phyloP scores from a whole-genome alignment of 768 basidiomycete genomes.

The Vararia minispora region DNA sequence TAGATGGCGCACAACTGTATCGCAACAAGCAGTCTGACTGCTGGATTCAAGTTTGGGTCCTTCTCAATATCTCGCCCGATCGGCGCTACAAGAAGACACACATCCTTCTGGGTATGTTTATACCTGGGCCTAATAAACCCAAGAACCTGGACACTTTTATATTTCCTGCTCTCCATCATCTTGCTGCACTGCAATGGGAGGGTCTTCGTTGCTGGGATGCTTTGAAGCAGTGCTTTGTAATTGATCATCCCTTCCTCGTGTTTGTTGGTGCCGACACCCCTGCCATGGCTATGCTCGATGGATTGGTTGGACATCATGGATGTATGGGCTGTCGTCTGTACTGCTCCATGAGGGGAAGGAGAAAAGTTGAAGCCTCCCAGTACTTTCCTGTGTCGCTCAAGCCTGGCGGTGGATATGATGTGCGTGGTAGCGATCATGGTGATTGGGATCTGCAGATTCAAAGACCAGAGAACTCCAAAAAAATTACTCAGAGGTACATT shows the following conservation, averaged over 20 bases:
- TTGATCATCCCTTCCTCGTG: slow-evolving; percentile 3
- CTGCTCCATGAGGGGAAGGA: slow-evolving; percentile 21
- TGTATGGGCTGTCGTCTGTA: slow-evolving; percentile 15
- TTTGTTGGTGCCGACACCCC: slow-evolving; percentile 6
- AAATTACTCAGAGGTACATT: too few species aligned
- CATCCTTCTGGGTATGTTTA: slow-evolving; percentile 20
- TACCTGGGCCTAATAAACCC: slow-evolving; percentile 22
- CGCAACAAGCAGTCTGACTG: slow-evolving; percentile 21
- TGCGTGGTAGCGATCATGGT: not conserved
- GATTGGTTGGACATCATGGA: slow-evolving; percentile 27
- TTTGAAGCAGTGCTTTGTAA: not conserved
- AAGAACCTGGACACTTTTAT: slow-evolving; percentile 23
- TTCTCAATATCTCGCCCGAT: slow-evolving; percentile 16
- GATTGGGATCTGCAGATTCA: not conserved
- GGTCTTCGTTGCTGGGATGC: slow-evolving; percentile 22
- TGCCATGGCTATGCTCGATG: slow-evolving; percentile 18
- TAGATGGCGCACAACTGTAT: slow-evolving; percentile 22
- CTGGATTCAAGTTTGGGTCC: slow-evolving; percentile 24
- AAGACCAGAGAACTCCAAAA: too few species aligned
- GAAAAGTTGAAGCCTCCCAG: slow-evolving; percentile 18
- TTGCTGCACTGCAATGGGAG: slow-evolving; percentile 18
- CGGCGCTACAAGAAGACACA: slow-evolving; percentile 21
- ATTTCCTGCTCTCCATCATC: slow-evolving; percentile 20
- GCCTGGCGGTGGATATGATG: not conserved
- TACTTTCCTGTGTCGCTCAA: slow-evolving; percentile 21